Evolutionary conservation across 306 rosid genomes (phyloP).

Genomic region (Myrica gale): DNA sequence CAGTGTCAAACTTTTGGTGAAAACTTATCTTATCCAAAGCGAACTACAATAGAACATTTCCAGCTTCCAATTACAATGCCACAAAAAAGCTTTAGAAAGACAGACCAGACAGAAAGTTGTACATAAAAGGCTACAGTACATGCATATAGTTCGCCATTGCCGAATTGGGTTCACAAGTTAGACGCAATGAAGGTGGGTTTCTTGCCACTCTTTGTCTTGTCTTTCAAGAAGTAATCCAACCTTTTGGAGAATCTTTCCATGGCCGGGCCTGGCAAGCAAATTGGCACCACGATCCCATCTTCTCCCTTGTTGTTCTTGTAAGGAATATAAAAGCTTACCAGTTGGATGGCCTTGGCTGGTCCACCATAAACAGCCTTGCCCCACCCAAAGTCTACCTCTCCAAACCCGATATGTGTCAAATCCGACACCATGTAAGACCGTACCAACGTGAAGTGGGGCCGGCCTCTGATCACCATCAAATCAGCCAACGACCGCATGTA

Average conservation of each 20-base stretch:
- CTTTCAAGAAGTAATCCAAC: conserved; percentile 26
- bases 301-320: conserved; percentile 32
- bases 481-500: conserved; percentile 58
- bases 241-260: conserved; percentile 43
- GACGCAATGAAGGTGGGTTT: background rate
- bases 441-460: conserved; percentile 53
- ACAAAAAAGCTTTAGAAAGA: no score
- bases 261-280: conserved; percentile 42
- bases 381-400: conserved; percentile 62
- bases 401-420: conserved; percentile 48
- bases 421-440: conserved; percentile 46
- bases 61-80: no score
- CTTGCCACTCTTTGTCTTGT: background rate
- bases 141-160: no score
- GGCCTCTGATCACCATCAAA: conserved; percentile 37
- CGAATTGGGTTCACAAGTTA: background rate
- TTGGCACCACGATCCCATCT: conserved; percentile 46
- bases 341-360: conserved; percentile 45
- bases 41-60: no score
- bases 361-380: conserved; percentile 57
- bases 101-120: no score
- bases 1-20: no score
- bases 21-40: no score
- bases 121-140: no score
- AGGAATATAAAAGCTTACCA: conserved; percentile 43